Conservation (phyloP, 345 rosid species). For the Camelina sativa region DNA sequence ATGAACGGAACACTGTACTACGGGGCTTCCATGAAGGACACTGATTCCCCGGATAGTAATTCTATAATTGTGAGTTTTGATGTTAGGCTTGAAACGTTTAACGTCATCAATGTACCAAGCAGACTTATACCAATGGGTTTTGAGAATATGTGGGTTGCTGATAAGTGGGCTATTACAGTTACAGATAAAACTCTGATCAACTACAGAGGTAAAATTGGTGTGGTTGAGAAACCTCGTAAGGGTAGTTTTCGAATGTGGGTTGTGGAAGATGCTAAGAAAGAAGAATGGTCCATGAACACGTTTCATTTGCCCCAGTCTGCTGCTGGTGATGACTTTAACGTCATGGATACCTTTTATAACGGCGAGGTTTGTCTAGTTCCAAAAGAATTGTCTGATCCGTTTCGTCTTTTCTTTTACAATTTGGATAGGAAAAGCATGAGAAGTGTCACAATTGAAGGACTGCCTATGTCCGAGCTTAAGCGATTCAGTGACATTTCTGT, state of each 20-base stretch:
- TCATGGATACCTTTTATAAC: neutral
- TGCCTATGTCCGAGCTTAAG: neutral
- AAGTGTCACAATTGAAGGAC: neutral
- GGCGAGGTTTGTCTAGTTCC: slow-evolving; percentile 23
- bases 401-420: slow-evolving; percentile 22
- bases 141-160: neutral
- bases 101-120: slow-evolving; percentile 17
- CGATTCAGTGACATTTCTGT: neutral
- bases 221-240: slow-evolving; percentile 20
- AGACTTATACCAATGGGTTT: neutral
- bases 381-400: neutral
- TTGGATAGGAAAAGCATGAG: slow-evolving; percentile 10
- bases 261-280: neutral
- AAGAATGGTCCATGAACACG: slow-evolving; percentile 2
- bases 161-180: no score
- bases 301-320: slow-evolving; percentile 3
- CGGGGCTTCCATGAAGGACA: neutral
- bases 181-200: slow-evolving; percentile 4
- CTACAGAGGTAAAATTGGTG: slow-evolving; percentile 16
- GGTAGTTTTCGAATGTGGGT: slow-evolving; percentile 27
- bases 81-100: slow-evolving; percentile 23
- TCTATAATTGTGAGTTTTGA: slow-evolving; percentile 8
- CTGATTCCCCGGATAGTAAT: neutral
- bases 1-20: slow-evolving; percentile 24
- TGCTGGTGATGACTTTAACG: neutral